Base-by-base conservation (phyloP, 345 rosid genomes). In the Jatropha curcas region DNA sequence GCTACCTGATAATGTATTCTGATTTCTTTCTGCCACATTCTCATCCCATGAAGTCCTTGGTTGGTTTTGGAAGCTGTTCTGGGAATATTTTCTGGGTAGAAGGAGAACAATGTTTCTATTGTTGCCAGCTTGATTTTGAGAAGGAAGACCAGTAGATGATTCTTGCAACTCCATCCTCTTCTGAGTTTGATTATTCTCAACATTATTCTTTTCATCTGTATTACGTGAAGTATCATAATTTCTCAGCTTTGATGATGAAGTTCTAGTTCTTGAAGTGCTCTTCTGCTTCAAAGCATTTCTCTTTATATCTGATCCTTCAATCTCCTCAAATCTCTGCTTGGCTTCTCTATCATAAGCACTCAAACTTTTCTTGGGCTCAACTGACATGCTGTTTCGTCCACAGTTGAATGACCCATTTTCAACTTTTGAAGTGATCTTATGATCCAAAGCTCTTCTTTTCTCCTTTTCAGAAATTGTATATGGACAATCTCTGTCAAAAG, bases 81-180 rank as follows among this genome's bases (percentile, higher is more conserved):
- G 82, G 35, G 81, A 41, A 30, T 71, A 56, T 73, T 73, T 83
- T 60, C 72, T 80, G 56, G 94, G 89, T 20, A 80, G 62, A 55
- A 84, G 87, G 57, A 85, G 87, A 77, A 87, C 82, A 56, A 74
- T 75, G 61, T 84, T 86, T 72, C 68, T 76, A 59, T 43, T 81
- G 69, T 84, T 74, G 37, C 74, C 81, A 45, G 83, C 71, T 77
- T 66, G 70, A 61, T 66, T 60, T 46, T 66, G 84, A 71, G 33
- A 62, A 61, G 80, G 63, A 61, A 80, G 73, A 65, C 72, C 79
- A 52, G 46, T 63, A 71, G 41, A 57, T 70, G 77, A 74, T 59
- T 70, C 77, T 76, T 43, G 77, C 50, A 59, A 13, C 67, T 75
- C 82, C 33, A 61, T 37, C 80, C 71, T 76, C 70, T 73, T 83